Percentiles rank a stretch among this genome's conserved stretches.
phyloP scores from a whole-genome alignment of 805 yeast genomes.

The Metschnikowia similis region DNA sequence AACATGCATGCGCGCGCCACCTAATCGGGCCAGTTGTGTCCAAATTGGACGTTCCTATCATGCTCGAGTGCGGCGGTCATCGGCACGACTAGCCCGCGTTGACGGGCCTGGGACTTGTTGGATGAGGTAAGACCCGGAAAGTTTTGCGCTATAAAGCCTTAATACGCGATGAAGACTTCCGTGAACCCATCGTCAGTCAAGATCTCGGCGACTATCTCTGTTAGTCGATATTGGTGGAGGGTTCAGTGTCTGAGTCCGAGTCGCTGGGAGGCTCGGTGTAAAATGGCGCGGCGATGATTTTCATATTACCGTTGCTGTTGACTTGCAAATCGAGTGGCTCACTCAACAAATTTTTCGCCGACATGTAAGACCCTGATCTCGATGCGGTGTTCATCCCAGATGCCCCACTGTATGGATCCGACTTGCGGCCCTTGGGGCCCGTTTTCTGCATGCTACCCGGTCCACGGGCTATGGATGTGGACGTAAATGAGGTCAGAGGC shows the following conservation, averaged over 20 bases:
- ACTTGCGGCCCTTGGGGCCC: constrained; percentile 5
- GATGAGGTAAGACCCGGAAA: not conserved
- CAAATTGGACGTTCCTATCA: constrained; percentile 3
- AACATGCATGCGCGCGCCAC: constrained; percentile 4
- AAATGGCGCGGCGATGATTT: constrained; percentile 35
- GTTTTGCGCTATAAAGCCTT: not conserved
- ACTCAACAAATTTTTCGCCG: constrained; percentile 9
- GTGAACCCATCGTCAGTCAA: not conserved
- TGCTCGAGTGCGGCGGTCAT: not conserved
- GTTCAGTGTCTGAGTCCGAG: constrained; percentile 18
- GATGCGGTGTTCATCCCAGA: constrained; percentile 3
- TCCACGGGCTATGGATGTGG: constrained; percentile 14
- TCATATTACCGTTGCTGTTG: constrained; percentile 15
- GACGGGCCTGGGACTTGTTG: not conserved
- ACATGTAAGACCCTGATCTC: constrained; percentile 8
- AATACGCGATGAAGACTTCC: not conserved
- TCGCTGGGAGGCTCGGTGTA: constrained; percentile 38
- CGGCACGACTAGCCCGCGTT: not conserved
- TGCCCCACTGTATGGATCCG: constrained; percentile 1
- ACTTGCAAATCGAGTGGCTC: constrained; percentile 12
- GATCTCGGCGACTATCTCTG: not conserved
- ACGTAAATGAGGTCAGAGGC: constrained; percentile 17
- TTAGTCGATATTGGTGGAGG: constrained; percentile 2
- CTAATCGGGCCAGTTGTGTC: constrained; percentile 4
- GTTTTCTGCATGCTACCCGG: constrained; percentile 10